phyloP scores from a whole-genome alignment of 345 rosid genomes.

The Syzygium oleosum region DNA sequence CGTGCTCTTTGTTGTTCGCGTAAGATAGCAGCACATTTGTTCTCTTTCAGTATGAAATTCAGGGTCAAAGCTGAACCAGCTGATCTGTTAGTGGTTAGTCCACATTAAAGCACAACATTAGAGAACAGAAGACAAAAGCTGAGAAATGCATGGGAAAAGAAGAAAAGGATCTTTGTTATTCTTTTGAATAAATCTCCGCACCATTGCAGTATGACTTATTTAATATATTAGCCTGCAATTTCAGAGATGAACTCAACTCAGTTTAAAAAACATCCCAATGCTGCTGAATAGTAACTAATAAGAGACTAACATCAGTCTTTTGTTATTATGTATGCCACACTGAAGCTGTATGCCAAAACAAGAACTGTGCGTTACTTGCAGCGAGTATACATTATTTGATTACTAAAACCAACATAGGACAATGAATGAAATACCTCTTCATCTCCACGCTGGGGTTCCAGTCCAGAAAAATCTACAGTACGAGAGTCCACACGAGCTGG shows the following conservation, averaged over 20 bases:
- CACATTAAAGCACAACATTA: not conserved
- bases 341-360: not conserved
- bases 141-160: not conserved
- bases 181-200: not conserved
- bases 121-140: not conserved
- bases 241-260: not conserved
- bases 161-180: not conserved
- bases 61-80: constrained; percentile 98
- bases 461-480: constrained; percentile 70
- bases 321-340: not conserved
- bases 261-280: not conserved
- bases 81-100: constrained; percentile 37
- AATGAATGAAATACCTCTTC: constrained; percentile 49
- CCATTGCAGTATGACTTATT: not conserved
- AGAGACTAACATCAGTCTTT: not conserved
- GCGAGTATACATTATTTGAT: not conserved
- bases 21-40: constrained; percentile 93
- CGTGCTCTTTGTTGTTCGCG: constrained; percentile 75
- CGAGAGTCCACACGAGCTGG: constrained; percentile 94
- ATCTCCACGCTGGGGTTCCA: constrained; percentile 95
- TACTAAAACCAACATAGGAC: not conserved
- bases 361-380: not conserved
- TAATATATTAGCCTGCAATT: not conserved
- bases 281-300: not conserved
- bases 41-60: constrained; percentile 77